Base-by-base conservation (phyloP, 768 basidiomycete species). In the Lentinula guzmanii region DNA sequence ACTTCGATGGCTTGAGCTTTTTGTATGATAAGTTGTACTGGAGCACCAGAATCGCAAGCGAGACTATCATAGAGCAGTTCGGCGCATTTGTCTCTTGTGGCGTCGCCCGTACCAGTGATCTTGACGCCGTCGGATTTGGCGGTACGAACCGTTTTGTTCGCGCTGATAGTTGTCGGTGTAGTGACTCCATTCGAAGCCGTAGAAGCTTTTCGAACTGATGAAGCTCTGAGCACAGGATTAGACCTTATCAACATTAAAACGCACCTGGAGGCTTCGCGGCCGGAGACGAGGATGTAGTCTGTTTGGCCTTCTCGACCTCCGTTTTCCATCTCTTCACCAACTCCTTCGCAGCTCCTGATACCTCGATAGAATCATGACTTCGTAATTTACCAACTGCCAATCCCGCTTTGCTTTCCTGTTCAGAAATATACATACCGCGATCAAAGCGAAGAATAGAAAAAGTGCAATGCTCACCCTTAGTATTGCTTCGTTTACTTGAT, bases 41-140 rank as follows among this genome's bases (percentile, higher is more conserved):
- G 93, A 93, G 65, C 35, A 33, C 82, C 84, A 39, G 93, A 93
- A 75, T 97, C 95, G 55, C 74, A 80, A 2, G 91, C 90, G 31
- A 99, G 79, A 10, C 93, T 92, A 70, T 98, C 93, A 68, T 99
- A 99, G 21, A 95, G 80, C 70, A 98, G 84, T 69, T 92, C 89
- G 7, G 87, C 79, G 69, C 95, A 97, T 71, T 87, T 93, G 73
- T 96, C 91, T 58, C 97, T 79, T 0, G 89, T 91, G 63, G 74
- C 76, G 66, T 98, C 91, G 10, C 87, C 86, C 0, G 82, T 84
- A 37, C 75, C 76, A 5, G 79, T 68, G 5, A 76, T 75, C 60
- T 79, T 81, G 62, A 92, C 76, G 8, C 86, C 86, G 66, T 98
- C 96, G n/a, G 68, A 71, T 71, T 89, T 92, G 28, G 86, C 74